Conservation (phyloP, 2,329 filamentous ascomycete species). For the Neophaeococcomyces aloes region DNA sequence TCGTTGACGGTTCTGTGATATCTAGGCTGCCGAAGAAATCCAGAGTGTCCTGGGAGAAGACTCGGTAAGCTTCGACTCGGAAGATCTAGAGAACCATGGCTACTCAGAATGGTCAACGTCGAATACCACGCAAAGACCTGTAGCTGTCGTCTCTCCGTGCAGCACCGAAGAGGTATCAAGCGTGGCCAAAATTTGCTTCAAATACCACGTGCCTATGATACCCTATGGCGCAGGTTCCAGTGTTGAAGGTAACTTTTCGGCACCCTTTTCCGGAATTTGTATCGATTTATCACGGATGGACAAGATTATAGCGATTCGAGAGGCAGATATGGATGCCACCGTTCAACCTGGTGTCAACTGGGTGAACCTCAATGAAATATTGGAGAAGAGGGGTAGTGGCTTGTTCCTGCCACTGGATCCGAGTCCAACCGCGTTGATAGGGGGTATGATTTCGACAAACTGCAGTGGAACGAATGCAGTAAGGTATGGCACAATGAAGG, state of each 20-base stretch:
- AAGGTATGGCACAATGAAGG: constrained; percentile 86
- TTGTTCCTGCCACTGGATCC: constrained; percentile 90
- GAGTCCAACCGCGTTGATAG: constrained; percentile 84
- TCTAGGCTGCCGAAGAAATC: too few species aligned
- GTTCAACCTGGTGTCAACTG: constrained; percentile 77
- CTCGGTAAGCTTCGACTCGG: constrained; percentile 7
- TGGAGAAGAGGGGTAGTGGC: constrained; percentile 52
- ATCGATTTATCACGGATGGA: constrained; percentile 83
- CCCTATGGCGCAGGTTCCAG: constrained; percentile 82
- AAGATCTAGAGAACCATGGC: constrained; percentile 47
- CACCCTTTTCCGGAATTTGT: constrained; percentile 72
- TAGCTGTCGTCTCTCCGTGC: constrained; percentile 62
- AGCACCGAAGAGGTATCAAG: constrained; percentile 74
- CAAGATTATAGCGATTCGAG: constrained; percentile 64
- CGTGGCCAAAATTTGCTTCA: constrained; percentile 81
- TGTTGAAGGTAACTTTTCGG: constrained; percentile 77
- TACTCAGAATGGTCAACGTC: constrained; percentile 50
- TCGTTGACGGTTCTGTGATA: too few species aligned
- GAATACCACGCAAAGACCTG: constrained; percentile 35
- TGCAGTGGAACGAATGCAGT: constrained; percentile 74
- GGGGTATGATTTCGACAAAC: constrained; percentile 51
- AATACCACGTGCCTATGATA: constrained; percentile 70
- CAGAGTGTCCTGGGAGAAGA: too few species aligned
- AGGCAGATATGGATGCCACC: constrained; percentile 64
- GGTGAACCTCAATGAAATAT: constrained; percentile 71